phyloP scores from a whole-genome alignment of 805 yeast species.

The Candida succiphila region DNA sequence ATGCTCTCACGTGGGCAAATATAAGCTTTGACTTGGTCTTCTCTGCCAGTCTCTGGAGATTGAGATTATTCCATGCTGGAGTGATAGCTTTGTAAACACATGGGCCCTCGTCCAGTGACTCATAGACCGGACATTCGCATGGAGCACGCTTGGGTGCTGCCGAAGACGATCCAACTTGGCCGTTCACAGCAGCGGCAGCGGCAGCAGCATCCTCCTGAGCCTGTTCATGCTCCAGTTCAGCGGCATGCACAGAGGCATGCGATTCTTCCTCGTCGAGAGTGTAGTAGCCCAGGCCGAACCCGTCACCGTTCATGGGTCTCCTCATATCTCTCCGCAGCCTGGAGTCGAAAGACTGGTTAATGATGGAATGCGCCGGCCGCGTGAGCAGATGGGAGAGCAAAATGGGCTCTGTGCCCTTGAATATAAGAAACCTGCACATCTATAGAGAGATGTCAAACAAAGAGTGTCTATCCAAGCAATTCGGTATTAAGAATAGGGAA shows the following conservation, averaged over 20 bases:
- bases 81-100: slow-evolving; percentile 93
- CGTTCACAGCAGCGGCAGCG: background rate
- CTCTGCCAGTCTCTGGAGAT: slow-evolving; percentile 74
- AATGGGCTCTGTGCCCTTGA: slow-evolving; percentile 85
- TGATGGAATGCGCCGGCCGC: slow-evolving; percentile 93
- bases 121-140: background rate
- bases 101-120: slow-evolving; percentile 35
- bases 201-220: slow-evolving; percentile 4
- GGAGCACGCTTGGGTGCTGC: no score
- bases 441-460: no score
- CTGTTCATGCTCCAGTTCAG: background rate
- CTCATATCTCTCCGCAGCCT: slow-evolving; percentile 78
- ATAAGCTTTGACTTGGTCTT: slow-evolving; percentile 79
- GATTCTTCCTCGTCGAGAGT: slow-evolving; percentile 41
- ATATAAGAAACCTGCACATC: slow-evolving; percentile 92
- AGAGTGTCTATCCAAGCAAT: no score
- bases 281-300: slow-evolving; percentile 96
- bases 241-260: background rate
- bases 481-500: no score
- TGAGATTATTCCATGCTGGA: slow-evolving; percentile 96
- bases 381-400: slow-evolving; percentile 79
- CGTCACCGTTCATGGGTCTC: slow-evolving; percentile 96
- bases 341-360: slow-evolving; percentile 91
- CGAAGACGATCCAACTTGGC: no score
- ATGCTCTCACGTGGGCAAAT: slow-evolving; percentile 94